A percentile compares a stretch with the other conserved stretches of the same genome.
These are phyloP conservation scores for Diaporthe caulivora DNA, from an alignment of 2,329 filamentous ascomycete species.

Conservation along the genomic window DNA sequence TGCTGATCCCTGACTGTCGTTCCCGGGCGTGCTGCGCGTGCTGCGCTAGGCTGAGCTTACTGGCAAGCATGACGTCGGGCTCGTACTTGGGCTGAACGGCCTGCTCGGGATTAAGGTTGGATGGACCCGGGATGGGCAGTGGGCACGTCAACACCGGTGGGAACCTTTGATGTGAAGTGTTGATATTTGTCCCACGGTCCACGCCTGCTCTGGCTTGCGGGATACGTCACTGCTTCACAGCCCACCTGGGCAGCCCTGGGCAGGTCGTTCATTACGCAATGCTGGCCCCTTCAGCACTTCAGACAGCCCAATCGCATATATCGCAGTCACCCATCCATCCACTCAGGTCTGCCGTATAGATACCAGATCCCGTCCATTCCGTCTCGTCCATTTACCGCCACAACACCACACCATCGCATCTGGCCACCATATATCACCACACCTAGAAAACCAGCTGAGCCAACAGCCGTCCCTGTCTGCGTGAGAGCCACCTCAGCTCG, in stretches of 20 bases:
- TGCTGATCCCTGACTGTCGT: neutral
- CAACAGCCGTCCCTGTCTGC: neutral
- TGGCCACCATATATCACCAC: neutral
- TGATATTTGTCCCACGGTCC: neutral
- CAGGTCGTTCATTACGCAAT: constrained; percentile 15
- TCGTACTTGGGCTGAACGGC: constrained; percentile 13
- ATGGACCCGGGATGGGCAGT: neutral
- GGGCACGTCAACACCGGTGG: neutral
- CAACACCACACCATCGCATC: neutral
- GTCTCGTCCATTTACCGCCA: neutral
- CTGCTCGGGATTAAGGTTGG: constrained; percentile 9
- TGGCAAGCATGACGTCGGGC: constrained; percentile 20
- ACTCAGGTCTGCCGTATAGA: neutral
- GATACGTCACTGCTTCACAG: constrained; percentile 28
- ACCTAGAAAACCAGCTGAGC: neutral
- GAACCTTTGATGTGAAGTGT: neutral
- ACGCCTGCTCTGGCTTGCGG: neutral
- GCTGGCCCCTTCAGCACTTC: too few species aligned
- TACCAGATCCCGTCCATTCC: neutral
- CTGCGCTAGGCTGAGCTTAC: neutral
- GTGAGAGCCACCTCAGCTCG: neutral
- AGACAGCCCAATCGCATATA: constrained; percentile 5
- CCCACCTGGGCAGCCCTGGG: constrained; percentile 10
- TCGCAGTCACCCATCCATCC: neutral
- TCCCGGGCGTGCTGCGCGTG: neutral